These are phyloP conservation scores for Apocynum venetum DNA, from an alignment of 257 asterid species.

Conservation along the genomic window DNA sequence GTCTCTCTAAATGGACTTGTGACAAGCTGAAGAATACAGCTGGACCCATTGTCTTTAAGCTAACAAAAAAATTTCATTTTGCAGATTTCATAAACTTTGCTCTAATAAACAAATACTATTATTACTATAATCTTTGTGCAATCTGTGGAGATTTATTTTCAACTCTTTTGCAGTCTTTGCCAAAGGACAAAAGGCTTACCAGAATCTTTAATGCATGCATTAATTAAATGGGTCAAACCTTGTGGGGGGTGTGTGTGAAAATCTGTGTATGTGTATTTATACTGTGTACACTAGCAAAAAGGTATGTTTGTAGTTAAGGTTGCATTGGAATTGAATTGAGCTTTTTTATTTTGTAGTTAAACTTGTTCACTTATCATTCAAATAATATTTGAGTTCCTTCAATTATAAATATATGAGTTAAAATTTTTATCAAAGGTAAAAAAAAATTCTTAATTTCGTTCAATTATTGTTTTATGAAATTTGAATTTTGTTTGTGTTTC, in stretches of 20 bases:
- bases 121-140: constrained; percentile 27
- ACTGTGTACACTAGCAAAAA: background rate
- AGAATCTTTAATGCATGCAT: constrained; percentile 57
- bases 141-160: constrained; percentile 26
- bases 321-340: too few relatives aligned
- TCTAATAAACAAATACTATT: constrained; percentile 14
- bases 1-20: constrained; percentile 39
- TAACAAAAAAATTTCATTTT: constrained; percentile 31
- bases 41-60: constrained; percentile 53
- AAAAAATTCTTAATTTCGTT: too few relatives aligned
- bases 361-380: too few relatives aligned
- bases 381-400: too few relatives aligned
- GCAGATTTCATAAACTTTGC: constrained; percentile 28
- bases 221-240: constrained; percentile 56
- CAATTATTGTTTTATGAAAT: too few relatives aligned
- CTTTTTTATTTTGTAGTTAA: too few relatives aligned
- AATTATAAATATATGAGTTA: too few relatives aligned
- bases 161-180: constrained; percentile 19
- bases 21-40: constrained; percentile 63
- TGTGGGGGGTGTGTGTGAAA: constrained; percentile 11
- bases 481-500: too few relatives aligned
- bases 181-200: constrained; percentile 53
- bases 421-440: too few relatives aligned
- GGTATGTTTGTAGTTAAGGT: background rate
- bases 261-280: background rate